Percentiles rank a stretch among this genome's conserved stretches.
Conservation (phyloP, 805 yeast genomes). For the Pichia cabralensis region DNA sequence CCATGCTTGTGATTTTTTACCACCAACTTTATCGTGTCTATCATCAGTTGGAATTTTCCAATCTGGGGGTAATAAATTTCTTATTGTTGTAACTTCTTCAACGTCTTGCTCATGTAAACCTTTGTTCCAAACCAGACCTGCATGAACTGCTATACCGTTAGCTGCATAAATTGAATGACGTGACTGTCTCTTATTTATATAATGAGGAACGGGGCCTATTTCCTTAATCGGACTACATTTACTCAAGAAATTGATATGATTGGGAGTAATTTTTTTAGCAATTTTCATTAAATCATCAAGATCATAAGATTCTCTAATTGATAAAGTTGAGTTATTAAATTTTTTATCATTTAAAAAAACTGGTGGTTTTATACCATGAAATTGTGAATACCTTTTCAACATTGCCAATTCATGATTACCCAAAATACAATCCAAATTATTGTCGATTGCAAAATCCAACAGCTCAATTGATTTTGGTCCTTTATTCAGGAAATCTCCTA, state of each 20-base stretch:
- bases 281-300: conserved; percentile 31
- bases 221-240: conserved; percentile 54
- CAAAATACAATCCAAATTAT: conserved; percentile 60
- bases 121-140: conserved; percentile 64
- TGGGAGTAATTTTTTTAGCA: conserved; percentile 46
- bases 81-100: conserved; percentile 54
- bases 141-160: conserved; percentile 64
- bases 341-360: conserved; percentile 12
- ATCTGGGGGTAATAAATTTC: conserved; percentile 56
- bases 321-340: conserved; percentile 3
- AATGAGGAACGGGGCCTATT: conserved; percentile 51
- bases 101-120: conserved; percentile 49
- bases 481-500: conserved; percentile 82
- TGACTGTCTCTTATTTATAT: conserved; percentile 20
- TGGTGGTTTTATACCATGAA: conserved; percentile 35
- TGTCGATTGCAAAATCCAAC: conserved; percentile 50
- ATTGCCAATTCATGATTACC: conserved; percentile 85
- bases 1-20: conserved; percentile 25
- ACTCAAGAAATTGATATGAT: conserved; percentile 52
- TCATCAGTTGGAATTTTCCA: conserved; percentile 48
- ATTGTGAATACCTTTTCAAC: conserved; percentile 51
- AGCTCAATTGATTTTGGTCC: conserved; percentile 71
- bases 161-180: conserved; percentile 17
- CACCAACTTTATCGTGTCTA: conserved; percentile 21
- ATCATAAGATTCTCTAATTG: conserved; percentile 20